Base-by-base conservation (phyloP, 2,329 filamentous ascomycete species). In the Exophiala sp. region DNA sequence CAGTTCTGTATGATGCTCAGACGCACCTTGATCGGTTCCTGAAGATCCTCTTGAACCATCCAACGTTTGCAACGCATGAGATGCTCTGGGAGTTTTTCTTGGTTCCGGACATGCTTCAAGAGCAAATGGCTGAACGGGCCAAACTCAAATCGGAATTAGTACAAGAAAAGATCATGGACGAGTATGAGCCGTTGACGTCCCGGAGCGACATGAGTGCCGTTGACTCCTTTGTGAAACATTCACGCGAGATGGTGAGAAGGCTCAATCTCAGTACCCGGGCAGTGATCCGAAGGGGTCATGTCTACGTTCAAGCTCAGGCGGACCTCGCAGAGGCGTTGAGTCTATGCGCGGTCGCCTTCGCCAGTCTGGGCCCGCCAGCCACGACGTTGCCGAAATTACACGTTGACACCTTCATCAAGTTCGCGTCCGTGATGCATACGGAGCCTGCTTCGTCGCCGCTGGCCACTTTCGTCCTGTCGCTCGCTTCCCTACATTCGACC, bases 21-120 rank as follows among this genome's bases (percentile, higher is more conserved):
- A 73, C 88, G 38, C 82, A 85, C 13, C 81, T 95, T 16, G 88
- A 98, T 67, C 85, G 82, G 59, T 96, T 97, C 62, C 72, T 98
- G 60, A 88, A 87, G 58, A 88, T 89, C 14, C 77, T 98, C 56
- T 76, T 98, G 21, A 77, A 80, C 7, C 93, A 98, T 63, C 86
- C 91, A 2, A 97, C 93, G 0, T 96, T 98, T 64, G 80, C 88
- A 0, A 95, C 88, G 0, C 94, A 98, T 64, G 93, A 98, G 70
- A 88, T 97, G 78, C 77, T 98, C 1, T 98, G 93, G 94, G 93
- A 98, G 62, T 98, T 98, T 70, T 95, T 98, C 68, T 77, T 98
- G 0, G 90, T 98, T 10, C 93, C 93, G 1, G 93, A 98, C 60
- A 81, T 98, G 43, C 88, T 95, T 64, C 79, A 87, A 0, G 82